Conservation (phyloP, 139 green algal genomes). For the Picochlorum sp. region DNA sequence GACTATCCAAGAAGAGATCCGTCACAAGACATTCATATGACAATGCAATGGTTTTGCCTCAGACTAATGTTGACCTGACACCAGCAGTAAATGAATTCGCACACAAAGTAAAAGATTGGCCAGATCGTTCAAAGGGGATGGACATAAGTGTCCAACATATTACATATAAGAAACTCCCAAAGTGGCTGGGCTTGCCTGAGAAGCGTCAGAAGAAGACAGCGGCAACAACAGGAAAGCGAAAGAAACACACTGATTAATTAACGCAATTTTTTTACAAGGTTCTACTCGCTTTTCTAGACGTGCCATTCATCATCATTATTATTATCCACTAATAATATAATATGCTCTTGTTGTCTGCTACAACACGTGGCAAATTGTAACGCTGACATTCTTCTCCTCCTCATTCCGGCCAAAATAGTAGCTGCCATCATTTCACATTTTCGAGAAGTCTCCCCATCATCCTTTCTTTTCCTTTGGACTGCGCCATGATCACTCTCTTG, state of each 20-base stretch:
- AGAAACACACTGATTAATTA: background rate
- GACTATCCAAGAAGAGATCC: slow-evolving; percentile 50
- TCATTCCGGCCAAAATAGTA: no score
- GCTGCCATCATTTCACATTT: no score
- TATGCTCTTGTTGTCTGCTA: no score
- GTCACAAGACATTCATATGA: slow-evolving; percentile 21
- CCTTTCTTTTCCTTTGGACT: no score
- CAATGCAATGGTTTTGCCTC: slow-evolving; percentile 26
- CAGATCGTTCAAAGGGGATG: slow-evolving; percentile 45
- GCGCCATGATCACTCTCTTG: no score
- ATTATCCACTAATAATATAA: no score
- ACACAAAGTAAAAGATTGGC: slow-evolving; percentile 25
- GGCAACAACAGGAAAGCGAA: background rate
- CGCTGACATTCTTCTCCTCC: no score
- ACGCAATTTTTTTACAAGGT: background rate
- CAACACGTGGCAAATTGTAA: no score
- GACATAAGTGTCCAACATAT: slow-evolving; percentile 56
- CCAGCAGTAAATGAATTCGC: slow-evolving; percentile 62
- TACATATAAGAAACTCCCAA: slow-evolving; percentile 8
- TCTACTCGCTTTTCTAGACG: no score
- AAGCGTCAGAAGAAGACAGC: slow-evolving; percentile 3
- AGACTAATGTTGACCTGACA: slow-evolving; percentile 55
- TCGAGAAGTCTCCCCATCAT: no score
- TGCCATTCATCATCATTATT: no score
- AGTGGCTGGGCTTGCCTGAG: background rate